Evolutionary conservation across 1,139 yeast species (phyloP).

Genomic region (Geotrichum australiense): DNA sequence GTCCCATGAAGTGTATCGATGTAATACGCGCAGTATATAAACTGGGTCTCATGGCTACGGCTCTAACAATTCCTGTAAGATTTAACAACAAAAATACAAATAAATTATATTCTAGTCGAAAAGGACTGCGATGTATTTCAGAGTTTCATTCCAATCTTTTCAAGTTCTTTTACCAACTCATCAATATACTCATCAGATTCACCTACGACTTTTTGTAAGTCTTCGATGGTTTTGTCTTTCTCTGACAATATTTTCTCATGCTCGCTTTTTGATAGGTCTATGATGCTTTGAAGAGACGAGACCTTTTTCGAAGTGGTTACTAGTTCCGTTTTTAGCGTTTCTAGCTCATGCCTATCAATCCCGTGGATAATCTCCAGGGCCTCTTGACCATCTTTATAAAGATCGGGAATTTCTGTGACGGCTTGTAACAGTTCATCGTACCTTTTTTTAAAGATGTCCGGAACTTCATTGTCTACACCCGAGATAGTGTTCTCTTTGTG

Average conservation of each 20-base stretch:
- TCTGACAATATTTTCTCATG: not conserved
- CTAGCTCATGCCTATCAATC: not conserved
- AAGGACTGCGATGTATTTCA: not conserved
- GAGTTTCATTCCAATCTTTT: slow-evolving; percentile 1
- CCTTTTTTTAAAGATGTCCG: not conserved
- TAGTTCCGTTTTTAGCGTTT: not conserved
- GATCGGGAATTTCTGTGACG: not conserved
- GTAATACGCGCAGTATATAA: too few relatives aligned
- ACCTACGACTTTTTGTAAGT: slow-evolving; percentile 1
- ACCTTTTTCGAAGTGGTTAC: not conserved
- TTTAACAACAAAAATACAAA: too few relatives aligned
- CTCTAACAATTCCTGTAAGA: too few relatives aligned
- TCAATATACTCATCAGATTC: slow-evolving; percentile 6
- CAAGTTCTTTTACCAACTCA: slow-evolving; percentile 5
- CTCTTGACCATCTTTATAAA: not conserved
- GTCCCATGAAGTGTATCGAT: too few relatives aligned
- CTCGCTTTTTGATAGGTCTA: not conserved
- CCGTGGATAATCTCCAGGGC: not conserved
- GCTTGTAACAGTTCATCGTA: not conserved
- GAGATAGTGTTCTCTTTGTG: not conserved
- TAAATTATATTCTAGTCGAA: not conserved
- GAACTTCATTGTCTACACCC: not conserved
- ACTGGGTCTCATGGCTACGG: too few relatives aligned
- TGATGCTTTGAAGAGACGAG: not conserved
- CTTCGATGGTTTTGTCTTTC: not conserved